Conservation (phyloP, 257 asterid genomes). For the Nicotiana tomentosiformis region DNA sequence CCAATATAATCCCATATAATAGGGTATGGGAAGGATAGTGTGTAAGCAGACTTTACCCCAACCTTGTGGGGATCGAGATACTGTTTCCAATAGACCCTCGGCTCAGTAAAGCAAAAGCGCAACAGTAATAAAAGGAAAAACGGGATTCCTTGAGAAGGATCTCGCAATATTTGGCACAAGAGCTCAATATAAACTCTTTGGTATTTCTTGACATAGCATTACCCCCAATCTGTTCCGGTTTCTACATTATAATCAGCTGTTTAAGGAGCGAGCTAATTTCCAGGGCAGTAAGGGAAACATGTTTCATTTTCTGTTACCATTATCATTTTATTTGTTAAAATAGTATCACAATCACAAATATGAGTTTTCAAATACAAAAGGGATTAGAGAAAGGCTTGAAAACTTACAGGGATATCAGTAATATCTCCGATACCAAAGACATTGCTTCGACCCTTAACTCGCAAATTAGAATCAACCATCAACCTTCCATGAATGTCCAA, state of each 20-base stretch:
- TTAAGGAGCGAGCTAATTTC: neutral
- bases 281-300: neutral
- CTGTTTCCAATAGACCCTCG: too few species aligned
- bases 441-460: constrained; percentile 7
- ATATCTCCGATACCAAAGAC: constrained; percentile 17
- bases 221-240: neutral
- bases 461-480: constrained; percentile 9
- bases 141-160: too few species aligned
- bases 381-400: neutral
- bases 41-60: too few species aligned
- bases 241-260: neutral
- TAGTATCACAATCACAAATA: neutral
- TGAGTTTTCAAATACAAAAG: neutral
- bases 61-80: too few species aligned
- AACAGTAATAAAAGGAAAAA: too few species aligned
- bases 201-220: neutral
- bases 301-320: neutral
- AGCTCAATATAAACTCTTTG: too few species aligned
- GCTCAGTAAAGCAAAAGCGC: too few species aligned
- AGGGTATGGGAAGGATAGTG: too few species aligned
- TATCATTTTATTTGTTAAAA: neutral
- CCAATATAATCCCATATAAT: too few species aligned
- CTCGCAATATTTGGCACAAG: neutral
- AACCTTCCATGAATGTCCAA: constrained; percentile 12
- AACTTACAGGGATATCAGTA: constrained; percentile 9